A percentile compares a stretch with the other conserved stretches of the same genome.
phyloP scores from a whole-genome alignment of 331 rosid genomes.

The Rosa hybrid region DNA sequence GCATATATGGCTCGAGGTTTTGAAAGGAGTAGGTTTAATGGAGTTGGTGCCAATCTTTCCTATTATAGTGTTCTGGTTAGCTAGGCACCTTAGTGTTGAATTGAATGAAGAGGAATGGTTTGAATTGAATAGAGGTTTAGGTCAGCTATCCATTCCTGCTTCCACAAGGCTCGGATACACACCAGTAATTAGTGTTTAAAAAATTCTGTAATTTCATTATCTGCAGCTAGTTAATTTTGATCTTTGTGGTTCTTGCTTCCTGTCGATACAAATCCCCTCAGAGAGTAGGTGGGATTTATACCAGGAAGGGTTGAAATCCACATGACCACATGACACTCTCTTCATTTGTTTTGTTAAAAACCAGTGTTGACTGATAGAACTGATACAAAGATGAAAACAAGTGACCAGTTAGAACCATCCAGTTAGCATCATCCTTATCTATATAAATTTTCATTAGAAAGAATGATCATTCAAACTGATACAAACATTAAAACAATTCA shows the following conservation, averaged over 20 bases:
- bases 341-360: not conserved
- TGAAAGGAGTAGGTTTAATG: conserved; percentile 9
- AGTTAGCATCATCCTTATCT: not conserved
- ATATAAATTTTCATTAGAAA: not conserved
- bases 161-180: not conserved
- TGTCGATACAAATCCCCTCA: not conserved
- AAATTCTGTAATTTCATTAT: not conserved
- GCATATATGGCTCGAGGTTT: conserved; percentile 13
- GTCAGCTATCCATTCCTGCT: conserved; percentile 9
- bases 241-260: not conserved
- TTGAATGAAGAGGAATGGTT: not conserved
- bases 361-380: not conserved
- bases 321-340: not conserved
- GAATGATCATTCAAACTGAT: not conserved
- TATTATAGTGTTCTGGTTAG: not conserved
- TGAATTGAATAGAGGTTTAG: conserved; percentile 8
- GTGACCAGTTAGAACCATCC: not conserved
- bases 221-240: not conserved
- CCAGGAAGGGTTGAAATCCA: not conserved
- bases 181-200: not conserved
- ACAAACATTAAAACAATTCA: not conserved
- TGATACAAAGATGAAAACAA: not conserved
- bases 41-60: not conserved
- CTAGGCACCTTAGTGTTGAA: not conserved
- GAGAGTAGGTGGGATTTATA: not conserved